These are phyloP conservation scores for Candida stauntonica DNA, from an alignment of 805 yeast genomes.

Conservation along the genomic window DNA sequence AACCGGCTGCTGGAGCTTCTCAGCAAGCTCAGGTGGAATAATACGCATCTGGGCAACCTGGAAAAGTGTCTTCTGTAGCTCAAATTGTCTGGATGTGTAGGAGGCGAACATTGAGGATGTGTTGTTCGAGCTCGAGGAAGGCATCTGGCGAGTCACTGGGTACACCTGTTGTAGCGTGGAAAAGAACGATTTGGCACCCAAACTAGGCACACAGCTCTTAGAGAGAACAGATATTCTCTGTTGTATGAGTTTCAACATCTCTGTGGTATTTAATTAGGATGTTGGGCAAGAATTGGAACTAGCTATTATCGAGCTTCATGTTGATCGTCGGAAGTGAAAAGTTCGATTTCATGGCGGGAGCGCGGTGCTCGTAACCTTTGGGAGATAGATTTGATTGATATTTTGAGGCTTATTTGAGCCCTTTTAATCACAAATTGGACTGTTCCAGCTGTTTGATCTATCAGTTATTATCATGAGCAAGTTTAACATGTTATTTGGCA, in stretches of 20 bases:
- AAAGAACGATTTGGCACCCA: slow-evolving; percentile 3
- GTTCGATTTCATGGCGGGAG: too few species aligned
- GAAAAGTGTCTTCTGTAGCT: slow-evolving; percentile 10
- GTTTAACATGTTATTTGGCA: too few species aligned
- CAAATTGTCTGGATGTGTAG: slow-evolving; percentile 10
- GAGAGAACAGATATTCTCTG: slow-evolving; percentile 1
- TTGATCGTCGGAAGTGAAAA: too few species aligned
- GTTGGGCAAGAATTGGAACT: too few species aligned
- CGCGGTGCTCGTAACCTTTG: too few species aligned
- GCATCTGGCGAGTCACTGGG: slow-evolving; percentile 11
- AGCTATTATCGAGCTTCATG: too few species aligned
- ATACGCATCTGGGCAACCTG: slow-evolving; percentile 18
- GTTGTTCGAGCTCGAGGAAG: not conserved
- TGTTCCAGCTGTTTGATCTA: too few species aligned
- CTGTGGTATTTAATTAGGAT: too few species aligned
- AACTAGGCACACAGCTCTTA: not conserved
- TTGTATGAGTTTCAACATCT: slow-evolving; percentile 10
- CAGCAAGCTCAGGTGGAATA: slow-evolving; percentile 21
- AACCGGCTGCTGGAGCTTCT: slow-evolving; percentile 18
- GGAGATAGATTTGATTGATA: too few species aligned
- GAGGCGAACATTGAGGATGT: slow-evolving; percentile 6
- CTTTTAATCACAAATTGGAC: too few species aligned
- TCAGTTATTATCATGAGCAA: too few species aligned
- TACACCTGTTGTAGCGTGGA: slow-evolving; percentile 13
- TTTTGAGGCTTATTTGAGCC: too few species aligned